phyloP scores from a whole-genome alignment of 2,329 filamentous ascomycete species.

The Colletotrichum neosansevieriae region DNA sequence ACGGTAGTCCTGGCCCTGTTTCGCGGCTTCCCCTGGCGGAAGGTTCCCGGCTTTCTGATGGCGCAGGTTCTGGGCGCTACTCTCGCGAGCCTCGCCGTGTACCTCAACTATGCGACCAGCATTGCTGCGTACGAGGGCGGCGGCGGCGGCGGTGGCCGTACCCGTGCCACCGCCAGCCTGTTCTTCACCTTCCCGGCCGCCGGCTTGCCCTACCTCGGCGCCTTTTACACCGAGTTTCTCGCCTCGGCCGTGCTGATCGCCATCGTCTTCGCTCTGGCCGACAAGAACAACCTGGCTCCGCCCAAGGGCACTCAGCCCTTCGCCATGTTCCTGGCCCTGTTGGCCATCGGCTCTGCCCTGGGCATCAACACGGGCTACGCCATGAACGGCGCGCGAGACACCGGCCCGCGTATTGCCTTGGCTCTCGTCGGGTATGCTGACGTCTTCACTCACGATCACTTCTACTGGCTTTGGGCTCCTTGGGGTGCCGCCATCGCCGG shows the following conservation, averaged over 20 bases:
- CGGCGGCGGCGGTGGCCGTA: constrained; percentile 49
- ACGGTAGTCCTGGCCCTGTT: constrained; percentile 51
- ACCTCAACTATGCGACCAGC: constrained; percentile 41
- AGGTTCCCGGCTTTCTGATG: constrained; percentile 47
- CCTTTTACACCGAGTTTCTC: constrained; percentile 52
- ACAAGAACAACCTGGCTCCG: constrained; percentile 53
- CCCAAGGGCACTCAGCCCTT: constrained; percentile 53
- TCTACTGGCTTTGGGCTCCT: constrained; percentile 51
- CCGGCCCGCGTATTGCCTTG: constrained; percentile 50
- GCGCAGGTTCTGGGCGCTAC: constrained; percentile 45
- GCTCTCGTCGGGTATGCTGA: constrained; percentile 49
- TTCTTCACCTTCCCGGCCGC: constrained; percentile 46
- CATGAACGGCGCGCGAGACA: constrained; percentile 53
- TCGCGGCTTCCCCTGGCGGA: constrained; percentile 52
- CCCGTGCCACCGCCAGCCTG: constrained; percentile 45
- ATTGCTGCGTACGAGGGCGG: constrained; percentile 49
- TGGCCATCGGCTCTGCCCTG: constrained; percentile 51
- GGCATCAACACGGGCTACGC: constrained; percentile 53
- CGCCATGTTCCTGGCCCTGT: constrained; percentile 51
- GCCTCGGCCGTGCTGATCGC: constrained; percentile 52
- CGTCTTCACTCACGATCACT: constrained; percentile 44
- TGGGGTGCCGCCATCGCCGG: constrained; percentile 46
- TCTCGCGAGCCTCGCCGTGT: constrained; percentile 46
- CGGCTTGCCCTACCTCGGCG: constrained; percentile 48
- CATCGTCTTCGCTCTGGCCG: constrained; percentile 51